phyloP scores from a whole-genome alignment of 805 yeast genomes.

The Candida pseudofarinosa region DNA sequence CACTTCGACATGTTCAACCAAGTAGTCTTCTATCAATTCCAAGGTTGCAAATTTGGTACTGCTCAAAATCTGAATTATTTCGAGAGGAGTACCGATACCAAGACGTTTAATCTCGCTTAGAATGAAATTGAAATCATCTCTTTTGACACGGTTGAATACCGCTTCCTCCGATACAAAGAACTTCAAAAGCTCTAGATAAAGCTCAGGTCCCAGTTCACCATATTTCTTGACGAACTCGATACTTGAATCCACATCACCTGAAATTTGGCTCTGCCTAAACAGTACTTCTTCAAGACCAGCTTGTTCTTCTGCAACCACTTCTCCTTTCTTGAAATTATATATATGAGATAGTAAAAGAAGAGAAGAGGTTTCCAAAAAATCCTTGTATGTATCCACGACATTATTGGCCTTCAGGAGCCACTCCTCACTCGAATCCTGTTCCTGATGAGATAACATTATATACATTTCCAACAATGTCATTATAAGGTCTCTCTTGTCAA shows the following conservation, averaged over 20 bases:
- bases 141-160: conserved; percentile 50
- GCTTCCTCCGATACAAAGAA: conserved; percentile 56
- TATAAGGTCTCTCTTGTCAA: conserved; percentile 69
- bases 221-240: conserved; percentile 52
- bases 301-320: conserved; percentile 34
- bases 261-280: conserved; percentile 61
- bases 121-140: conserved; percentile 43
- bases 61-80: conserved; percentile 67
- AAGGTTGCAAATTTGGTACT: conserved; percentile 60
- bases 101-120: conserved; percentile 49
- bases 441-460: conserved; percentile 47
- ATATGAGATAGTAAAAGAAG: conserved; percentile 56
- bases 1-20: conserved; percentile 55
- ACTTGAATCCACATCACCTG: conserved; percentile 55
- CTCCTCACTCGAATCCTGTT: conserved; percentile 27
- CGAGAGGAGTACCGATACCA: conserved; percentile 66
- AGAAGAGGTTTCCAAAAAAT: conserved; percentile 51
- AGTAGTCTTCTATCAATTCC: conserved; percentile 66
- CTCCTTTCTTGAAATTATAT: conserved; percentile 51
- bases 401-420: conserved; percentile 68
- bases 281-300: conserved; percentile 53
- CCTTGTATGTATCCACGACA: conserved; percentile 45
- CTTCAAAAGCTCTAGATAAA: conserved; percentile 62
- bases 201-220: conserved; percentile 59
- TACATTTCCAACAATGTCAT: conserved; percentile 83